Percentiles rank a stretch among this genome's conserved stretches.
Conservation (phyloP, 148 eudicot genomes). For the Agrostemma githago region DNA sequence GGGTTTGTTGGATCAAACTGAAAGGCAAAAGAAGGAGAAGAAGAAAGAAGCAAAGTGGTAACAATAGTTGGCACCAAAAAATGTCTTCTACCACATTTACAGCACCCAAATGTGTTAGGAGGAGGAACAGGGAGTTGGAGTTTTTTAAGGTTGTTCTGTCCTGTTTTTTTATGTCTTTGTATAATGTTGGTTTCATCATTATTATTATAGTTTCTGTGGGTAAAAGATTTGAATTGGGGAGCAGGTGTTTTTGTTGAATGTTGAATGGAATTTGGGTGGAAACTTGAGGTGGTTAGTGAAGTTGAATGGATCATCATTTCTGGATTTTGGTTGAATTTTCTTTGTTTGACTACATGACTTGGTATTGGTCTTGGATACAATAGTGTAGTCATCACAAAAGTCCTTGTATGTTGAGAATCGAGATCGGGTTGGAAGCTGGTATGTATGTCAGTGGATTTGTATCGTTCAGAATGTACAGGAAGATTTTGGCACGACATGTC, state of each 20-base stretch:
- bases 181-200: background rate
- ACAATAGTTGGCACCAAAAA: constrained; percentile 30
- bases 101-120: constrained; percentile 14
- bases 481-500: too few relatives aligned
- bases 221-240: constrained; percentile 2
- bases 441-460: too few relatives aligned
- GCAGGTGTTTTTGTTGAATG: background rate
- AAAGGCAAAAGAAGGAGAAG: constrained; percentile 29
- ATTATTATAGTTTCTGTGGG: background rate
- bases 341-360: background rate
- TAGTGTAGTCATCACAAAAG: too few relatives aligned
- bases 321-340: background rate
- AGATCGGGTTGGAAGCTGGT: too few relatives aligned
- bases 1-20: constrained; percentile 18
- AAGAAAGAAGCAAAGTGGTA: constrained; percentile 16
- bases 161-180: background rate
- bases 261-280: constrained; percentile 9
- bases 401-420: too few relatives aligned
- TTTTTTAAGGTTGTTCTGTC: background rate
- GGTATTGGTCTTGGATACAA: background rate
- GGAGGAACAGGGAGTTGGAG: background rate
- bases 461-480: too few relatives aligned
- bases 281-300: constrained; percentile 13
- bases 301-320: constrained; percentile 17
- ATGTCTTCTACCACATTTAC: constrained; percentile 54